Base-by-base conservation (phyloP, 441 rosid genomes). In the Bocquillonia castaneifolia region DNA sequence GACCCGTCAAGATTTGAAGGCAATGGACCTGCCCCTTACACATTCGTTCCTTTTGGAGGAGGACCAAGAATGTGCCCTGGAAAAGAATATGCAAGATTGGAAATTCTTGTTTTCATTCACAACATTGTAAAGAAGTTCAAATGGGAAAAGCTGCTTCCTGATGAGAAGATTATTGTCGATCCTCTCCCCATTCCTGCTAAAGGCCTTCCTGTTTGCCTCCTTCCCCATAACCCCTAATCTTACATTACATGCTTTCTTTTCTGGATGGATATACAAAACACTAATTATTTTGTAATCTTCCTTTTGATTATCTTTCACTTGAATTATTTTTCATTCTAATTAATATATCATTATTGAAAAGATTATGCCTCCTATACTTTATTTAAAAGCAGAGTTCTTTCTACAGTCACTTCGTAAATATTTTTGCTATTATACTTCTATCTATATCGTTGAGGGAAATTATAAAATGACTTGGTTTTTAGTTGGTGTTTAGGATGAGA, bases 61-160 rank as follows among this genome's bases (percentile, higher is more conserved):
- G 72, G 76, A 4, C 72, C 76, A 1, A 45, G 68, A 25, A 73
- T 73, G 68, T 73, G 76, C 53, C 76, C 72, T 18, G 76, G 72
- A 32, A 67, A 54, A 26, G 76, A 73, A 23, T 73, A 73, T 17
- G 68, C 76, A 5, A 9, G 76, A 14, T 0, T 67, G 29, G 68
- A 73, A 31, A 68, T 73, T 13, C 72, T 73, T 12, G 77, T 73
- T 12, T 63, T 73, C 36, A 73, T 68, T 52, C 72, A 73, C 44
- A 63, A 73, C 15, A 9, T 68, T 23, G 60, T 73, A 10, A 68
- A 56, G 17, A 37, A 59, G 2, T 73, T 68, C 57, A 63, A 17
- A 10, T 73, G 63, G 20, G 22, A 55, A 0, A 73, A 45, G 29
- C 6, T 63, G 0, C 31, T 68, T 56, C 72, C 45, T 3, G 23